Conservation (phyloP, 257 asterid genomes). For the Solanum rostratum region DNA sequence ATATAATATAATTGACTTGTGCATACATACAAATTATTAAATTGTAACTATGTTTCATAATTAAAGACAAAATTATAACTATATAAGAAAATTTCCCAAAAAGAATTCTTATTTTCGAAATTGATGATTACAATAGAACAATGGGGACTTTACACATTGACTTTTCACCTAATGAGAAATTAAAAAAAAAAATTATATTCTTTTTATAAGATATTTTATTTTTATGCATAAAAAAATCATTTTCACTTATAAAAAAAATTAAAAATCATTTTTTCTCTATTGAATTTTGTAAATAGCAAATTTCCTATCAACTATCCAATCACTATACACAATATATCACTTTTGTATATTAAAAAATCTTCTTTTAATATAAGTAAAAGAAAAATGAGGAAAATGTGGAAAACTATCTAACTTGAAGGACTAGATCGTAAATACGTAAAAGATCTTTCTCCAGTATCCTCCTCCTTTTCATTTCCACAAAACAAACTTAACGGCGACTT, state of each 20-base stretch:
- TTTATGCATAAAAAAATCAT: background rate
- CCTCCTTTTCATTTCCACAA: background rate
- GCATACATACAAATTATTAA: too few species aligned
- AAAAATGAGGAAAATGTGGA: background rate
- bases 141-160: background rate
- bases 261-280: background rate
- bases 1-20: background rate
- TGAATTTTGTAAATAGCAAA: background rate
- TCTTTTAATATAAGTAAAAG: background rate
- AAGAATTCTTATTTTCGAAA: background rate
- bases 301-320: background rate
- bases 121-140: background rate
- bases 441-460: background rate
- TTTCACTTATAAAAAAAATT: fast-evolving
- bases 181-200: too few species aligned
- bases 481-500: background rate
- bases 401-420: background rate
- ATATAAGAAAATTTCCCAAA: background rate
- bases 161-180: background rate
- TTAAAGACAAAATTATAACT: too few species aligned
- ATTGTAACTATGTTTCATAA: background rate
- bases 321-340: background rate
- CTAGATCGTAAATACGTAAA: background rate
- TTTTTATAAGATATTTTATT: background rate
- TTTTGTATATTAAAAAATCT: background rate